Conservation (phyloP, 1,284 basidiomycete genomes). For the Trichosporon sp. region DNA sequence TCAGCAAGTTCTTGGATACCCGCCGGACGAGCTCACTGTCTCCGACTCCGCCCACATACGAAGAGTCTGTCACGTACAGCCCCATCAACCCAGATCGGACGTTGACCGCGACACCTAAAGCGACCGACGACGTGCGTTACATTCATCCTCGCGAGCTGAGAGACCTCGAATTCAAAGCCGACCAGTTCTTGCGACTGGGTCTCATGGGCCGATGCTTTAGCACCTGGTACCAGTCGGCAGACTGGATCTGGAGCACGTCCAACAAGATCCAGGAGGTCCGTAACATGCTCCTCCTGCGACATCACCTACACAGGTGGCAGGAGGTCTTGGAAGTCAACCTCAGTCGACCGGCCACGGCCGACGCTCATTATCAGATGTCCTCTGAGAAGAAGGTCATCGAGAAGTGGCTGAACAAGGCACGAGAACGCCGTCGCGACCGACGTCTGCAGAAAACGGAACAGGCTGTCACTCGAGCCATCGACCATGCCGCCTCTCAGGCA, state of each 20-base stretch:
- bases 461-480: not conserved
- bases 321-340: conserved; percentile 34
- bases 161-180: conserved; percentile 45
- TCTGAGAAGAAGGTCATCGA: conserved; percentile 31
- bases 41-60: conserved; percentile 21
- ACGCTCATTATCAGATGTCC: conserved; percentile 37
- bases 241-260: conserved; percentile 49
- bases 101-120: not conserved
- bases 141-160: conserved; percentile 1
- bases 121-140: conserved; percentile 2
- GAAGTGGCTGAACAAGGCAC: conserved; percentile 36
- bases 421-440: conserved; percentile 26
- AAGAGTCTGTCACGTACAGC: conserved; percentile 25
- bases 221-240: conserved; percentile 45
- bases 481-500: conserved; percentile 6
- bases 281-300: conserved; percentile 46
- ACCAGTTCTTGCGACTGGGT: conserved; percentile 47
- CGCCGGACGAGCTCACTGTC: not conserved
- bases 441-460: conserved; percentile 30
- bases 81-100: conserved; percentile 17
- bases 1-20: conserved; percentile 19
- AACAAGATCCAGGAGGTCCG: conserved; percentile 49
- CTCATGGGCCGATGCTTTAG: conserved; percentile 52
- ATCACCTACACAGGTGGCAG: conserved; percentile 47
- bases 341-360: conserved; percentile 42